Evolutionary conservation across 2,329 filamentous ascomycete genomes (phyloP), one percentile per base, ranked within the genome.

Genomic region (Hypomyces rosellus): DNA sequence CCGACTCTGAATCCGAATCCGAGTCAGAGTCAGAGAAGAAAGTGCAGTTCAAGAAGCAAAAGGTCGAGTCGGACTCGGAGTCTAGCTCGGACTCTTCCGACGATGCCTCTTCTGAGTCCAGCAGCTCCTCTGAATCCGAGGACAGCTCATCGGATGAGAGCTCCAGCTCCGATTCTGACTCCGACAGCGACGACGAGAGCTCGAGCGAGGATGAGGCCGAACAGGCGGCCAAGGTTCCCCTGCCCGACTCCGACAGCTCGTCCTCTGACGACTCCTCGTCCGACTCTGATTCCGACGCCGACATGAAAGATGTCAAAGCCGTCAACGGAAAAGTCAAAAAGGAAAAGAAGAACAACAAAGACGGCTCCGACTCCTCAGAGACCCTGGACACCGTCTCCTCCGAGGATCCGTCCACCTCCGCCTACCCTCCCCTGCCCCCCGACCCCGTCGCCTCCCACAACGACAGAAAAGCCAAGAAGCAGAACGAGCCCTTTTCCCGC

Each of bases 401-500:
- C 54, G 57, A 57, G 37, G 53, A 57, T 18, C 55, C 59, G 39
- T 25, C 55, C 3, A 69, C 73, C 45, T 58, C 62, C 47, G 60
- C 65, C 52, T 66, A 72, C 53, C 73, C 75, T 0, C 78, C 78
- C 30, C 72, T 81, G 42, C 78, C 79, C 12, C 78, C 79, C 2
- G 71, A 78, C 59, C 76, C 76, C 4, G 55, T 60, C 45, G 2
- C 33, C 4, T 8, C 22, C 34, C 37, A 64, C 57, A 78, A 77
- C 62, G 66, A 69, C 55, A 75, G 67, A 20, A 56, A 54, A 16
- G 66, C 65, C 53, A 80, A 78, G 71, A 72, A 76, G 70, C 75
- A 71, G 56, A 84, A 77, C 65, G 78, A 78, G 67, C 90, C 79
- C 58, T 96, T 88, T 74, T 95, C 81, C 54, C 88, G 84, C 62